Conservation (phyloP, 495 filamentous ascomycete genomes). For the Thermothielavioides terrestris region DNA sequence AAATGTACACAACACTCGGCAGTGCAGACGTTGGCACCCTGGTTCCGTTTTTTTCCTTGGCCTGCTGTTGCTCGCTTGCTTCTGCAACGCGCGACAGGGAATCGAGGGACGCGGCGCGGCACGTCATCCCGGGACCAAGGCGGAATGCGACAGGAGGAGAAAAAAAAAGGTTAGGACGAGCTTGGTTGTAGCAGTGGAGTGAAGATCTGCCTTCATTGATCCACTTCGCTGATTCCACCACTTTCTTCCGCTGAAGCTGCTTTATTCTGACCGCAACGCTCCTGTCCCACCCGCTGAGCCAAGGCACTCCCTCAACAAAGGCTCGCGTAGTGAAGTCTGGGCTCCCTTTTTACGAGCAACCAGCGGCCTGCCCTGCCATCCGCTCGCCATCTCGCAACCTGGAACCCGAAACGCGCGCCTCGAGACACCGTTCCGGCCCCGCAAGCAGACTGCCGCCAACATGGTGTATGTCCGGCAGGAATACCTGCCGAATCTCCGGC, state of each 20-base stretch:
- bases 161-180: background rate
- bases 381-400: background rate
- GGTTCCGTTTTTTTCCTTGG: background rate
- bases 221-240: conserved; percentile 4
- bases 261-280: too few species aligned
- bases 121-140: background rate
- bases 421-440: too few species aligned
- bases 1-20: too few species aligned
- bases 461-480: conserved; percentile 88
- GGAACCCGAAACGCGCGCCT: background rate
- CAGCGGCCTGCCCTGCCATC: background rate
- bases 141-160: background rate
- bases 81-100: background rate
- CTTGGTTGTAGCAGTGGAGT: too few species aligned
- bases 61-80: background rate
- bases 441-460: conserved; percentile 14
- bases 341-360: background rate
- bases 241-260: background rate
- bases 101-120: conserved; percentile 4
- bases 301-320: too few species aligned
- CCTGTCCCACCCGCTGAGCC: background rate
- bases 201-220: background rate
- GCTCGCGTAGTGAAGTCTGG: too few species aligned
- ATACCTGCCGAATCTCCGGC: conserved; percentile 73
- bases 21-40: too few species aligned